Evolutionary conservation across 805 yeast species (phyloP).

Genomic region (Zygoascus flipseniorum): DNA sequence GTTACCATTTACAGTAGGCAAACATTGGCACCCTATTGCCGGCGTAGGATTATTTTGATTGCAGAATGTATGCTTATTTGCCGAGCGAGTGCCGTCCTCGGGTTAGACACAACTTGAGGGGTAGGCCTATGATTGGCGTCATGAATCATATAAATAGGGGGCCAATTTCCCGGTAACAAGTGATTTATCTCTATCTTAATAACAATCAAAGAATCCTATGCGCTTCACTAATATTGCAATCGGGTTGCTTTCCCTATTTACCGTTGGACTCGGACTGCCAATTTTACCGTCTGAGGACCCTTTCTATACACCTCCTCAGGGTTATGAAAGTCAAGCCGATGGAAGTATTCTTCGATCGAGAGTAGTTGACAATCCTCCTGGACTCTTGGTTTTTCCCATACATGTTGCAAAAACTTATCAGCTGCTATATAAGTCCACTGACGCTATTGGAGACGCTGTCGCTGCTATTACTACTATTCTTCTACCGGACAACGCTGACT

Average conservation of each 20-base stretch:
- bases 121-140: no score
- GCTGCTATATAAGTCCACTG: conserved; percentile 19
- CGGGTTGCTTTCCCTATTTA: not conserved
- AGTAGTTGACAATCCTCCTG: conserved; percentile 1
- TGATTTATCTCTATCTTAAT: no score
- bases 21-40: no score
- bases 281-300: conserved; percentile 14
- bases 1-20: no score
- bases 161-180: no score
- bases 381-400: not conserved
- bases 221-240: not conserved
- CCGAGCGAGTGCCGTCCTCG: no score
- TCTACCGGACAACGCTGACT: conserved; percentile 5
- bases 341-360: not conserved
- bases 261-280: not conserved
- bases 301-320: conserved; percentile 15
- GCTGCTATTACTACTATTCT: conserved; percentile 23
- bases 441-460: conserved; percentile 21
- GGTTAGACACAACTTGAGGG: no score
- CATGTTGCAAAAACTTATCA: conserved; percentile 17
- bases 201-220: not conserved
- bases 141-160: no score
- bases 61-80: no score
- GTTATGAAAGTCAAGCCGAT: conserved; percentile 6
- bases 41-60: no score